phyloP scores from a whole-genome alignment of 2,329 filamentous ascomycete species.

The Cladophialophora chaetospira region DNA sequence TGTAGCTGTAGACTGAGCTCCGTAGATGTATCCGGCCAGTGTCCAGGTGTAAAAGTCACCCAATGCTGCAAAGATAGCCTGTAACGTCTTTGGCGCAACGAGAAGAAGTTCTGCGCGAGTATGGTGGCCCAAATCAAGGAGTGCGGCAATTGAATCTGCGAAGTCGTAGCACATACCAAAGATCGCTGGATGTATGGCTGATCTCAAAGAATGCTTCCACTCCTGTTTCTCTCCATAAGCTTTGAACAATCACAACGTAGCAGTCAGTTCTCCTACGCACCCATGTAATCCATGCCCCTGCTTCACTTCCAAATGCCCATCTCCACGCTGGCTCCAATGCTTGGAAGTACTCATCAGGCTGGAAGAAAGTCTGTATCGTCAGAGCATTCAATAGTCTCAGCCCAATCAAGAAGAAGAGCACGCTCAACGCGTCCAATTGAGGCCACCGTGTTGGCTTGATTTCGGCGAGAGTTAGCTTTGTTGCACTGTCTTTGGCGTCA shows the following conservation, averaged over 20 bases:
- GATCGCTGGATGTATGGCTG: conserved; percentile 84
- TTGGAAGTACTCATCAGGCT: conserved; percentile 97
- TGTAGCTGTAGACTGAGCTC: conserved; percentile 62
- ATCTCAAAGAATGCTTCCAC: conserved; percentile 85
- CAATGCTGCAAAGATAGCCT: conserved; percentile 74
- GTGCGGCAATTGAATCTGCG: conserved; percentile 58
- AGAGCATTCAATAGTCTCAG: conserved; percentile 81
- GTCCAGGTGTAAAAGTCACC: conserved; percentile 89
- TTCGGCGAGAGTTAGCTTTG: not conserved
- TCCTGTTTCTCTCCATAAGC: conserved; percentile 60
- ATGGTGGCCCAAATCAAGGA: conserved; percentile 57
- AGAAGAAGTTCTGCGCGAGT: conserved; percentile 68
- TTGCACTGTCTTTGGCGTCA: not conserved
- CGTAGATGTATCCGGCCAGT: conserved; percentile 73
- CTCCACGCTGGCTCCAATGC: conserved; percentile 92
- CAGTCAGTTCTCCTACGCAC: conserved; percentile 53
- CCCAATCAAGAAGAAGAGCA: conserved; percentile 55
- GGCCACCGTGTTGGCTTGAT: not conserved
- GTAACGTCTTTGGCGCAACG: conserved; percentile 71
- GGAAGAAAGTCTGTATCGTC: conserved; percentile 84
- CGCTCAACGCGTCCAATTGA: conserved; percentile 16
- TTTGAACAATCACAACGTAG: conserved; percentile 1
- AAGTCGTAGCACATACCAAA: conserved; percentile 75
- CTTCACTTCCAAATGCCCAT: conserved; percentile 73
- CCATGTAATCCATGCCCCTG: conserved; percentile 89